Base-by-base conservation (phyloP, 2,329 filamentous ascomycete species). In the Chaetoscypha palmicola region DNA sequence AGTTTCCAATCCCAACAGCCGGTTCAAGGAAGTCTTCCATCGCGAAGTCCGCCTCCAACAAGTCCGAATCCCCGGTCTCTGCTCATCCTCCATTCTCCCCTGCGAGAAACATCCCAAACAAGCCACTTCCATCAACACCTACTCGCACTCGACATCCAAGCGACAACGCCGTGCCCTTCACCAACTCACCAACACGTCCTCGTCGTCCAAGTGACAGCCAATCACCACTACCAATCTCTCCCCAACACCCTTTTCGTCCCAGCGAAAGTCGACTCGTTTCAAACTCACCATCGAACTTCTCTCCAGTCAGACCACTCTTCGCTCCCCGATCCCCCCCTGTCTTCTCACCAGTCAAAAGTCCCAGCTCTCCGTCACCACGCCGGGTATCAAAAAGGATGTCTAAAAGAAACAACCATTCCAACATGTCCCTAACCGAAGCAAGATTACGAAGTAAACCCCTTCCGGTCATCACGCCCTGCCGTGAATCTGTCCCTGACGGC, bases 121-220 rank as follows among this genome's bases (percentile, higher is more conserved):
- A 43, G 23, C 40, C 40, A 20, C 20, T 43, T 16, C 40, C 40
- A 11, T 26, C 32, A 3, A 19, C 40, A 19, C 40, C 40, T 8
- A 16, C 16, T 23, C 21, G 31, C 8, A 14, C 40, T 22, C 31
- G 22, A 12, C 31, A 10, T 10, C 33, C 32, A 28, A 19, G 12
- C 20, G 38, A 39, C 11, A 21, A 12, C 23, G n/a, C n/a, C n/a
- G n/a, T n/a, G n/a, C n/a, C n/a, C n/a, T n/a, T n/a, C n/a, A n/a
- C n/a, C 20, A 14, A 23, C 3, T n/a, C 39, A 14, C 39, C 40
- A 14, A n/a, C 16, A 36, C 21, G 21, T 20, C 22, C 40, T 33
- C 21, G 14, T 14, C 31, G 14, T 17, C 33, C 38, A 23, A 14
- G 12, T 19, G 38, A 39, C 11, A 21, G 17, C 23, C 4, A 31